These are phyloP conservation scores for Bromus sterilis DNA, from an alignment of 176 grass and related monocot genomes.

Conservation along the genomic window DNA sequence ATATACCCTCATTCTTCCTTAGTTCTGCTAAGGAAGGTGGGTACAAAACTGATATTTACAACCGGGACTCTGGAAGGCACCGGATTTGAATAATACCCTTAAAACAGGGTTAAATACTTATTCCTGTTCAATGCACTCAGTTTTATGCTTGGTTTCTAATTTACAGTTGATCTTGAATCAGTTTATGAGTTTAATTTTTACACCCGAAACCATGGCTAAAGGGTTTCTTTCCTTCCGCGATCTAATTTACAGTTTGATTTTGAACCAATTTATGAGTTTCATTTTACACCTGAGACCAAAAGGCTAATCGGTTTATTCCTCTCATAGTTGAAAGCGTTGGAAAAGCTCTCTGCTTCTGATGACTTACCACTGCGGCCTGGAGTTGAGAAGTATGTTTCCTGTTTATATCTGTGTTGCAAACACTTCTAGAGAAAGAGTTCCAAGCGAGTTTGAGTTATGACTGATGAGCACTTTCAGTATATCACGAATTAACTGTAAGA, in stretches of 20 bases:
- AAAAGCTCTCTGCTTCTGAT: constrained; percentile 61
- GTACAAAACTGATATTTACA: neutral
- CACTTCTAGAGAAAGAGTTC: neutral
- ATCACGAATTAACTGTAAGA: neutral
- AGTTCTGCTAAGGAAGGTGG: neutral
- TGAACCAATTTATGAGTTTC: neutral
- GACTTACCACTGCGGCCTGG: constrained; percentile 76
- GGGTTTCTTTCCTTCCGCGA: neutral
- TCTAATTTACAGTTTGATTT: neutral
- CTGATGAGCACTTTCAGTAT: neutral
- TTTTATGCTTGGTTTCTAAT: neutral
- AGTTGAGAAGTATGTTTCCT: constrained; percentile 54
- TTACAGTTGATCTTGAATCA: neutral
- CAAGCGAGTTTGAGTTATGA: neutral
- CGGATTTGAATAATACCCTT: neutral
- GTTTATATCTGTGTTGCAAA: neutral
- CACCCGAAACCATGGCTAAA: neutral
- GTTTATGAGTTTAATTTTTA: constrained; percentile 5
- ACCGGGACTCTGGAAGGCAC: neutral
- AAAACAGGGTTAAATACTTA: neutral
- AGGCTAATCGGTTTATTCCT: neutral
- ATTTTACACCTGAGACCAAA: neutral
- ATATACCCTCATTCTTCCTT: neutral
- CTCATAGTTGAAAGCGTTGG: constrained; percentile 74
- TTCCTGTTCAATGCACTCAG: neutral